Evolutionary conservation across 2,329 filamentous ascomycete species (phyloP).

Genomic region (Penicillium glabrum): DNA sequence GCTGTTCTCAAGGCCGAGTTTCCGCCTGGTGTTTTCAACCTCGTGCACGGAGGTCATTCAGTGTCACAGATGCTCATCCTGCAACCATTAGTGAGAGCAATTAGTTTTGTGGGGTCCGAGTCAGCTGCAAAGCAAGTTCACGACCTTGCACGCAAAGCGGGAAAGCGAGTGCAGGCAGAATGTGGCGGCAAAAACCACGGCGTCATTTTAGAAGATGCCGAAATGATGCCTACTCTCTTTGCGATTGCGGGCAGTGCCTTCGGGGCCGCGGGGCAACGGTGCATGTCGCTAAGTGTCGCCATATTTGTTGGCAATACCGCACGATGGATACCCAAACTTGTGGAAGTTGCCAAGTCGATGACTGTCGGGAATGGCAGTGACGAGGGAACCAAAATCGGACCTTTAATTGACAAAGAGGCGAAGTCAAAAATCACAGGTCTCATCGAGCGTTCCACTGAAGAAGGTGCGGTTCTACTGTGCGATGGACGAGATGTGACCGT

Average conservation of each 20-base stretch:
- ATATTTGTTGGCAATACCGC: conserved; percentile 64
- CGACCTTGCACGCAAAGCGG: conserved; percentile 59
- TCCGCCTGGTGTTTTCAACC: conserved; percentile 63
- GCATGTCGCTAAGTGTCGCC: conserved; percentile 65
- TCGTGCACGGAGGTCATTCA: conserved; percentile 62
- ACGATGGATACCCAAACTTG: conserved; percentile 62
- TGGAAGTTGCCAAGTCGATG: conserved; percentile 59
- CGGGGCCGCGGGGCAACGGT: conserved; percentile 65
- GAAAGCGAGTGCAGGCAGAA: conserved; percentile 67
- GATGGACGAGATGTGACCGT: conserved; percentile 61
- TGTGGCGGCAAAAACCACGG: conserved; percentile 68
- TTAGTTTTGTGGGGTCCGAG: conserved; percentile 66
- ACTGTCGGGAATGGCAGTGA: conserved; percentile 63
- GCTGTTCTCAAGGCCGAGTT: conserved; percentile 61
- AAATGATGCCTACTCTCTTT: conserved; percentile 66
- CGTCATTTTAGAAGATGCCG: conserved; percentile 63
- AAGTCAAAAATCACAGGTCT: conserved; percentile 60
- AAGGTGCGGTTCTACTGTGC: conserved; percentile 61
- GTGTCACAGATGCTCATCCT: conserved; percentile 67
- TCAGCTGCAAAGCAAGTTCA: conserved; percentile 67
- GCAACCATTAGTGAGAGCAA: conserved; percentile 64
- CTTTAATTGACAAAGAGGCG: conserved; percentile 59
- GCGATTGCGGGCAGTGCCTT: conserved; percentile 67
- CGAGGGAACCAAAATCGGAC: conserved; percentile 60
- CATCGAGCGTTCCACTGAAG: conserved; percentile 60